Conservation (phyloP, 768 basidiomycete genomes). For the Suillus ampliporus region DNA sequence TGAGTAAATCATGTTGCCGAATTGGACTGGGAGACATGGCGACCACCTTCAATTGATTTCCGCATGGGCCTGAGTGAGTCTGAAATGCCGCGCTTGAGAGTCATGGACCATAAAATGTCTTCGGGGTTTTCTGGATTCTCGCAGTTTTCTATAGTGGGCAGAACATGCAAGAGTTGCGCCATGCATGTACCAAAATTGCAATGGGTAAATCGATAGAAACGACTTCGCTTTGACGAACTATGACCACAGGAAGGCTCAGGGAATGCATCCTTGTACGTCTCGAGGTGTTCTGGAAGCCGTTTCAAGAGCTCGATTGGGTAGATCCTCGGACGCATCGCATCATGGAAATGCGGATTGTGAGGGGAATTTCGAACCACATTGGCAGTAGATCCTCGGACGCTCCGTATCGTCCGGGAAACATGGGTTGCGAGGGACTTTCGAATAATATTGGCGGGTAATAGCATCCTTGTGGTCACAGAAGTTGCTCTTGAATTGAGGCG, state of each 20-base stretch:
- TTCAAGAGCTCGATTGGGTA: conserved; percentile 21
- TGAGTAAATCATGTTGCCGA: conserved; percentile 12
- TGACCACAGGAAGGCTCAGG: conserved; percentile 28
- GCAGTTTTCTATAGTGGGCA: conserved; percentile 8
- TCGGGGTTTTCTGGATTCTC: not conserved
- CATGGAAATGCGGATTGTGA: not conserved
- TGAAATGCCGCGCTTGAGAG: conserved; percentile 25
- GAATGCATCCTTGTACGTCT: conserved; percentile 14
- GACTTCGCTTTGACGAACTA: conserved; percentile 25
- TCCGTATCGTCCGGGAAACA: too few relatives aligned
- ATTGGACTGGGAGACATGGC: not conserved
- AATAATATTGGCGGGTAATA: not conserved
- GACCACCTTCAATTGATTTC: not conserved
- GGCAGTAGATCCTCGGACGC: too few relatives aligned
- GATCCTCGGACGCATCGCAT: not conserved
- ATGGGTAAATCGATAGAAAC: conserved; percentile 11
- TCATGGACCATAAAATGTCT: conserved; percentile 20
- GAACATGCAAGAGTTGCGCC: conserved; percentile 5
- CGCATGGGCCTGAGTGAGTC: conserved; percentile 14
- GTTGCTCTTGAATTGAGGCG: not conserved
- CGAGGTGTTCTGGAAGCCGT: conserved; percentile 19
- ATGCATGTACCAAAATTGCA: not conserved
- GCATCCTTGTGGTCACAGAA: not conserved
- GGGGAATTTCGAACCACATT: too few relatives aligned
- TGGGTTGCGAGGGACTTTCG: too few relatives aligned